A percentile compares a stretch with the other conserved stretches of the same genome.
Evolutionary conservation across 2,329 filamentous ascomycete species (phyloP).

Genomic region (Helotiales sp.): DNA sequence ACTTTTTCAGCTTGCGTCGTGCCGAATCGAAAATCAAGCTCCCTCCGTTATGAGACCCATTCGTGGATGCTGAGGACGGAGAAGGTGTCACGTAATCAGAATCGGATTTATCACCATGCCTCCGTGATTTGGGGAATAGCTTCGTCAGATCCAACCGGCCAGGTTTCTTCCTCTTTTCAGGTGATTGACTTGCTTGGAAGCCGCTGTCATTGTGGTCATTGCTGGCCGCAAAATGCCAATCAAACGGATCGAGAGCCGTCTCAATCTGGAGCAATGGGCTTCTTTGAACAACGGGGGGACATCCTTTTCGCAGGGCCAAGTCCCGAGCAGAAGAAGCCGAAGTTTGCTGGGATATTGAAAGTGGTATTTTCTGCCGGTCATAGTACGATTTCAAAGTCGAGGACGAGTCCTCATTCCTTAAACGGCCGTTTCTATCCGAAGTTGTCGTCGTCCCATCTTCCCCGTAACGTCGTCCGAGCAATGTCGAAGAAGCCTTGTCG

Average conservation of each 20-base stretch:
- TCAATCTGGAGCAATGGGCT: slow-evolving; percentile 39
- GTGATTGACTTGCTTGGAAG: background rate
- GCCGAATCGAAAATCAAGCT: slow-evolving; percentile 13
- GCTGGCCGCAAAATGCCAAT: slow-evolving; percentile 31
- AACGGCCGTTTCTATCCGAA: slow-evolving; percentile 43
- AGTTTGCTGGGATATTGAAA: slow-evolving; percentile 49
- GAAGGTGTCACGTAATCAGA: slow-evolving; percentile 22
- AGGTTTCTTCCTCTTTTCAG: slow-evolving; percentile 39
- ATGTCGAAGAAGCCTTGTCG: slow-evolving; percentile 52
- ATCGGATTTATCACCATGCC: slow-evolving; percentile 26
- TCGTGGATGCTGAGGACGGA: slow-evolving; percentile 31
- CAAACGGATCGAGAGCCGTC: slow-evolving; percentile 30
- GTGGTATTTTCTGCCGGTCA: slow-evolving; percentile 48
- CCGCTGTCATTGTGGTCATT: background rate
- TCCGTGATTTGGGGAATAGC: slow-evolving; percentile 38
- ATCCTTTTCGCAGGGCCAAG: slow-evolving; percentile 46
- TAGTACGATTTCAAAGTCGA: slow-evolving; percentile 54
- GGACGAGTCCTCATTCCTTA: slow-evolving; percentile 48
- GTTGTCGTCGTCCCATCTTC: slow-evolving; percentile 44
- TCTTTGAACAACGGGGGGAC: slow-evolving; percentile 38
- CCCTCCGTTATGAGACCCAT: slow-evolving; percentile 17
- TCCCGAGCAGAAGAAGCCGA: slow-evolving; percentile 49
- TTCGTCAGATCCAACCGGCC: slow-evolving; percentile 39
- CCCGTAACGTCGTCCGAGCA: slow-evolving; percentile 48
- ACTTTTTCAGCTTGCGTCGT: slow-evolving; percentile 35